Evolutionary conservation across 352 stramenopile genomes (phyloP).

Genomic region (Blastocystis sp.): DNA sequence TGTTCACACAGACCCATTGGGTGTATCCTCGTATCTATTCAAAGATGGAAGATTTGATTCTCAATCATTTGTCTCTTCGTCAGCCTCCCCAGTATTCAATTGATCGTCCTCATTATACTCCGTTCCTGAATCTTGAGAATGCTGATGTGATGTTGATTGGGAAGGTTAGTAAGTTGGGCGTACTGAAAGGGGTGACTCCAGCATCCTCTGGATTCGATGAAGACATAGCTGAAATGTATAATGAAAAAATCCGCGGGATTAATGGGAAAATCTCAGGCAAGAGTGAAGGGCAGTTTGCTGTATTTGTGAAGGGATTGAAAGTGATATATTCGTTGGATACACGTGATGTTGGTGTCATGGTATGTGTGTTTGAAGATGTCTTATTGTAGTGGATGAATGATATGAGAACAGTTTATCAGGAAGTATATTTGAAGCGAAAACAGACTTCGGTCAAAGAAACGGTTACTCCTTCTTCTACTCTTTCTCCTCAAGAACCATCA

Average conservation of each 20-base stretch:
- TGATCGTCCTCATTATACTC: not conserved
- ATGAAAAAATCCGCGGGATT: constrained; percentile 20
- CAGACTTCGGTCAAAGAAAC: not conserved
- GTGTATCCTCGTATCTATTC: constrained; percentile 25
- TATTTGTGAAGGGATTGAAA: constrained; percentile 50
- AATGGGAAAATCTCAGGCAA: constrained; percentile 38
- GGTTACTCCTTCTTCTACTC: not conserved
- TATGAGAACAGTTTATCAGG: not conserved
- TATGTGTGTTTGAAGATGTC: not conserved
- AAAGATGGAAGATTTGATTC: not conserved
- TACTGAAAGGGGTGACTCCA: constrained; percentile 39
- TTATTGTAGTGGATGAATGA: constrained; percentile 5
- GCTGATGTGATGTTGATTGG: not conserved
- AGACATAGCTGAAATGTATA: constrained; percentile 55
- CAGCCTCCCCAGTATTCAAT: not conserved
- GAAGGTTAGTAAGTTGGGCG: constrained; percentile 5
- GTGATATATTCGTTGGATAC: constrained; percentile 47
- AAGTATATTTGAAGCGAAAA: not conserved
- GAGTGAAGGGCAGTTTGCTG: constrained; percentile 39
- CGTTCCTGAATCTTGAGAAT: not conserved
- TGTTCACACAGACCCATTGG: constrained; percentile 15
- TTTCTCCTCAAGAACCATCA: not conserved
- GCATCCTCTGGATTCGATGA: constrained; percentile 44
- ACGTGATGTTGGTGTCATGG: constrained; percentile 27
- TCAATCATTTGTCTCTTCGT: not conserved